Conservation (phyloP, 345 rosid genomes). For the Eucalyptus curtisii region DNA sequence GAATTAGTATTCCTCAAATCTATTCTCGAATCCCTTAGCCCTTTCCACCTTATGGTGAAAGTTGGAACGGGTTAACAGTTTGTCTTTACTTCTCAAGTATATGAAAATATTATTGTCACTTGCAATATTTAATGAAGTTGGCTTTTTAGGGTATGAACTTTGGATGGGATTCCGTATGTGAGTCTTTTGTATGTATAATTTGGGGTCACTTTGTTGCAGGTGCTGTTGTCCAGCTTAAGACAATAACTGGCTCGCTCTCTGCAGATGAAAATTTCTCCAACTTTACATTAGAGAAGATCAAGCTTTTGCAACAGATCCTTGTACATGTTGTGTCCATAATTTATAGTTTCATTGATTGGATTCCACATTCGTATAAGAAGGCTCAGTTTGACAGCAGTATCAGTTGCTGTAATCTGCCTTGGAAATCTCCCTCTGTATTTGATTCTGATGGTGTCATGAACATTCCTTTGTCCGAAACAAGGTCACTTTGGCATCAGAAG, state of each 20-base stretch:
- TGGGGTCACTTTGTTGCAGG: conserved; percentile 22
- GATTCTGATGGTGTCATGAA: conserved; percentile 13
- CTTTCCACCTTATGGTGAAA: background rate
- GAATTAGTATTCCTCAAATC: background rate
- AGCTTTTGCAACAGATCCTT: conserved; percentile 36
- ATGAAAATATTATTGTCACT: background rate
- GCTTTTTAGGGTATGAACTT: background rate
- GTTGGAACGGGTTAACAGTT: background rate
- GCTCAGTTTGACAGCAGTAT: conserved; percentile 13
- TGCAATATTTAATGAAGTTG: background rate
- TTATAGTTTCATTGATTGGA: conserved; percentile 35
- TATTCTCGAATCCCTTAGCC: background rate
- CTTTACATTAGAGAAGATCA: conserved; percentile 21
- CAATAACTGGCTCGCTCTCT: conserved; percentile 28
- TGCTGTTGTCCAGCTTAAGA: conserved; percentile 60
- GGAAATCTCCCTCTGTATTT: conserved; percentile 1
- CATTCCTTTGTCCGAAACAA: conserved; percentile 16
- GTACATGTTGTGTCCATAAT: conserved; percentile 42
- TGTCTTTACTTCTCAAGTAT: background rate
- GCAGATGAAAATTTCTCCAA: conserved; percentile 38
- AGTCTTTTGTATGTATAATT: background rate
- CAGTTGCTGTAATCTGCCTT: conserved; percentile 6
- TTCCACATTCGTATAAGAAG: conserved; percentile 16
- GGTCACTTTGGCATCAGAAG: conserved; percentile 46
- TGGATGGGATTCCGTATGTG: background rate